phyloP scores from a whole-genome alignment of 768 basidiomycete genomes.

The Suillus subluteus region DNA sequence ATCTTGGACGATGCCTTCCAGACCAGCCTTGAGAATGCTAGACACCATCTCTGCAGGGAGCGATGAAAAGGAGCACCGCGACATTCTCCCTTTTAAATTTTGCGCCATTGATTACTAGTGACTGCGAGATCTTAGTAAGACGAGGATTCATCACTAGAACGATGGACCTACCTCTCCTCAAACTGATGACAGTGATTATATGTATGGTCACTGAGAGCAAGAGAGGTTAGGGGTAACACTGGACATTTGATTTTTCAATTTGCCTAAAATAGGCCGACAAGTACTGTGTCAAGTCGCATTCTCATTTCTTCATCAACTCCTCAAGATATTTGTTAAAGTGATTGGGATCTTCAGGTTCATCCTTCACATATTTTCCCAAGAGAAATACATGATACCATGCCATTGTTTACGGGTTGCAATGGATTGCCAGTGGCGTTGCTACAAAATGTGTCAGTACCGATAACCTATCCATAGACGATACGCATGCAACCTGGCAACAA shows the following conservation, averaged over 20 bases:
- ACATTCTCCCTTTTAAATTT: neutral
- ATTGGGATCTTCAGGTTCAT: too few relatives aligned
- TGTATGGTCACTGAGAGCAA: neutral
- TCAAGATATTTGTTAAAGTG: too few relatives aligned
- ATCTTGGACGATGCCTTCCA: neutral
- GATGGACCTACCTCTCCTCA: neutral
- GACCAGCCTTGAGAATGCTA: neutral
- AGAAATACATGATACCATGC: too few relatives aligned
- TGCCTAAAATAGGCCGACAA: neutral
- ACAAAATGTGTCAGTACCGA: too few relatives aligned
- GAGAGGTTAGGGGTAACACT: neutral
- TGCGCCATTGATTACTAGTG: neutral
- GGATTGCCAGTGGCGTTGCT: too few relatives aligned
- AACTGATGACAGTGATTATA: too few relatives aligned
- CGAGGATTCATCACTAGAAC: neutral
- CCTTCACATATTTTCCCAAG: too few relatives aligned
- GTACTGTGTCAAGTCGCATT: neutral
- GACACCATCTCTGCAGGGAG: neutral
- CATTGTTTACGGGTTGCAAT: too few relatives aligned
- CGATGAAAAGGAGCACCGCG: neutral
- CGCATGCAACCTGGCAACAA: too few relatives aligned
- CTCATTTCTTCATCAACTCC: too few relatives aligned
- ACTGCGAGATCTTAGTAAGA: neutral
- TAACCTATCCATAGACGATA: too few relatives aligned
- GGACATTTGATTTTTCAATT: neutral